Evolutionary conservation across 2,329 filamentous ascomycete genomes (phyloP), one percentile per base, ranked within the genome.

Genomic region (Curvularia hawaiiensis): DNA sequence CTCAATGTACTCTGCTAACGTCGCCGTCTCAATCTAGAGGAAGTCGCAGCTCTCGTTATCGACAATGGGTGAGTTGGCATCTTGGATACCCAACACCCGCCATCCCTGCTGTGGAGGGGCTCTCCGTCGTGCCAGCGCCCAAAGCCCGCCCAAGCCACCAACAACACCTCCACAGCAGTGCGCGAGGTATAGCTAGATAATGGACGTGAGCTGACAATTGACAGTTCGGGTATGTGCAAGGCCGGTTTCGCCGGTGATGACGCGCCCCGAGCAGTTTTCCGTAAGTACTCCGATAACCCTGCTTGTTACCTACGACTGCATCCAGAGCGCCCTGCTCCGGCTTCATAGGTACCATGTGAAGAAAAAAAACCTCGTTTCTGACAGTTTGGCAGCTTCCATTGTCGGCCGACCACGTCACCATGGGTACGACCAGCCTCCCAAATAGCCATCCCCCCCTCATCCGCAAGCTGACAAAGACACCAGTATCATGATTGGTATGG

Each of bases 401-500:
- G 95, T 99, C 84, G 95, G 95, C 82, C 93, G 95, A 83, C 95
- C 95, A 84, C 95, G 95, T 85, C 95, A 99, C 82, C 95, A 98
- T 95, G 95, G 93, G 93, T 97, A 92, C 88, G 88, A 86, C 61
- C 35, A 58, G 61, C 48, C 52, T 48, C 48, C 58, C 48, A 45
- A 45, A 58, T 59, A 56, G 54, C 58, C 57, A 62, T 56, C 39
- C 31, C 20, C 20, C 31, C 56, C 58, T 65, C 50, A 51, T 53
- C 57, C 59, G 66, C 58, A 40, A 63, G 78, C 79, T 82, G 71
- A 82, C 72, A 65, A 61, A 55, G 28, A 72, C 72, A 64, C 65
- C 76, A 97, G 94, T 88, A 98, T 99, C 87, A 99, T 99, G 95
- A 98, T 99, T 82, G 95, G 95, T 88, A 99, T 99, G 95, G 95